These are phyloP conservation scores for Phytopythium mirpurense DNA, from an alignment of 352 stramenopile genomes.

Conservation along the genomic window DNA sequence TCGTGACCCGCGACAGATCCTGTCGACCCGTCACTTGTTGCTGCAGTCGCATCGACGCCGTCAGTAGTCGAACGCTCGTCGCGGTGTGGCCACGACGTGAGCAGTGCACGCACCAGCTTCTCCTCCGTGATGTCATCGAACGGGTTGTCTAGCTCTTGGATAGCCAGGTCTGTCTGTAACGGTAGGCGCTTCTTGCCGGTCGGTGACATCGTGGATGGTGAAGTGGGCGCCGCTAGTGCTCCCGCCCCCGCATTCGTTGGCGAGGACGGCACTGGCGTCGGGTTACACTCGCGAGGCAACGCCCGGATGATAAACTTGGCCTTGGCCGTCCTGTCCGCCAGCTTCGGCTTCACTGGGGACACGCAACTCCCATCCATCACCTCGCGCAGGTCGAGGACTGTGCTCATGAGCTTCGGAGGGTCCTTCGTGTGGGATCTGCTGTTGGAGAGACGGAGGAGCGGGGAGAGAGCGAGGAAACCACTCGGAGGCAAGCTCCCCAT, in stretches of 20 bases:
- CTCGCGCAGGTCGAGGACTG: slow-evolving; percentile 39
- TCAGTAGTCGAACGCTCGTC: too few species aligned
- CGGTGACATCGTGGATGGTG: slow-evolving; percentile 15
- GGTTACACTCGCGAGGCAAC: slow-evolving; percentile 66
- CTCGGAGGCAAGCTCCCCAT: not conserved
- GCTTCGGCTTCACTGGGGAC: not conserved
- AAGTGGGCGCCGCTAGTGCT: slow-evolving; percentile 2
- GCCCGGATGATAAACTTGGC: slow-evolving; percentile 69
- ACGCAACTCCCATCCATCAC: slow-evolving; percentile 29
- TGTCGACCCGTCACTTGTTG: slow-evolving; percentile 54
- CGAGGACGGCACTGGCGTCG: slow-evolving; percentile 30
- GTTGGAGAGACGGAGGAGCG: not conserved
- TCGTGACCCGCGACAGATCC: slow-evolving; percentile 51
- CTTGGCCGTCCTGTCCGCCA: slow-evolving; percentile 37
- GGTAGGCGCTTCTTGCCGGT: slow-evolving; percentile 2
- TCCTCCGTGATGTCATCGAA: slow-evolving; percentile 79
- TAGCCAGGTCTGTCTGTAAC: slow-evolving; percentile 11
- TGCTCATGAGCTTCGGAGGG: too few species aligned
- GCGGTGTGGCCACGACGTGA: too few species aligned
- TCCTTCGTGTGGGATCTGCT: too few species aligned
- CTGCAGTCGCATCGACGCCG: slow-evolving; percentile 12
- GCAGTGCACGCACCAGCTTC: slow-evolving; percentile 58
- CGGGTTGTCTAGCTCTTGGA: slow-evolving; percentile 44
- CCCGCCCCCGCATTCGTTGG: not conserved
- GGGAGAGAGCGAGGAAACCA: not conserved